Evolutionary conservation across 169 alveolate genomes (phyloP).

Genomic region (Pseudocohnilembus persalinus): DNA sequence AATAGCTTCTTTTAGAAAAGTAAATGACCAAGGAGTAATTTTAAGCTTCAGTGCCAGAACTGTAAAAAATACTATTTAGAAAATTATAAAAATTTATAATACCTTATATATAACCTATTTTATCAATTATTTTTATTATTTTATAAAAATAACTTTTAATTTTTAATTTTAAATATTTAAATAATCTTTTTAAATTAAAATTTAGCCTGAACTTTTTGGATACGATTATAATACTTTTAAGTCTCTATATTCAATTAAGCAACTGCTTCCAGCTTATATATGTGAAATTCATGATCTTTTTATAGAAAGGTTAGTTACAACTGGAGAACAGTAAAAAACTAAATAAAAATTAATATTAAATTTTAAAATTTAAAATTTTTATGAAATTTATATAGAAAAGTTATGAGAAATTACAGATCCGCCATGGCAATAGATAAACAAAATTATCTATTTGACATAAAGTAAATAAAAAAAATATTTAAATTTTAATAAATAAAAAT

Average conservation of each 20-base stretch:
- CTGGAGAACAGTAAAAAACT: constrained; percentile 12
- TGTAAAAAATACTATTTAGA: neutral
- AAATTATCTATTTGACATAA: constrained; percentile 4
- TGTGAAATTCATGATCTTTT: constrained; percentile 6
- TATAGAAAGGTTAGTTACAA: constrained; percentile 6
- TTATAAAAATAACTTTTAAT: neutral
- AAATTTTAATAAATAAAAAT: too few relatives aligned
- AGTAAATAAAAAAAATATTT: too few relatives aligned
- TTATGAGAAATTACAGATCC: constrained; percentile 12
- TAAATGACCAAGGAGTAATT: constrained; percentile 11
- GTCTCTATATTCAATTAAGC: neutral
- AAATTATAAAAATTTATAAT: constrained; percentile 2
- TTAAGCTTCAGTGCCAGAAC: constrained; percentile 9
- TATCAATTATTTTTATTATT: neutral
- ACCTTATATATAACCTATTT: too few relatives aligned
- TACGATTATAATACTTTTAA: neutral
- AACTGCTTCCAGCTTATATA: constrained; percentile 1
- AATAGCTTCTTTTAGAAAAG: constrained; percentile 8
- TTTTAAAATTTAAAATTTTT: too few relatives aligned
- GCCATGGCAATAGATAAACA: constrained; percentile 2
- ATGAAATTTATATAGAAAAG: too few relatives aligned
- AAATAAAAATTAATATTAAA: too few relatives aligned
- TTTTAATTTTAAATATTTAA: neutral
- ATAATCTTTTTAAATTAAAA: neutral
- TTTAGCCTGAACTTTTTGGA: neutral